Base-by-base conservation (phyloP, 2,329 filamentous ascomycete genomes). In the Zymoseptoria ardabiliae region DNA sequence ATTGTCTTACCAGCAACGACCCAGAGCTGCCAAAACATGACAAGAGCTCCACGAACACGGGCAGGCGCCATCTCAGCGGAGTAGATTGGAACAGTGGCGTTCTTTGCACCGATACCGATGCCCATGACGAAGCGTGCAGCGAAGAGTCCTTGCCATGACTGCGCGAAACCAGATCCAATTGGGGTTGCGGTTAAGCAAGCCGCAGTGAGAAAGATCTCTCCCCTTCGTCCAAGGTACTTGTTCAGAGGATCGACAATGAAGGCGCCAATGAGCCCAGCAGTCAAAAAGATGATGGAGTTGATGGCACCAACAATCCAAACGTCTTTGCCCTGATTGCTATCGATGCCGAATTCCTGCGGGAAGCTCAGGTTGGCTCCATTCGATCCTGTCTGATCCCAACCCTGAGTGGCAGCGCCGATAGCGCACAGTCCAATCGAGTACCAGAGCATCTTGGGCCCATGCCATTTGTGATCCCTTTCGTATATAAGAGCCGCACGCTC, bases 21-120 rank as follows among this genome's bases (percentile, higher is more conserved):
- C 83, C 85, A 88, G 72, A 88, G 79, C 74, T 92, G 87, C 89
- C 89, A 93, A 63, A 85, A 86, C 89, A 93, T 93, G 63, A 92
- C 88, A 19, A 94, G 78, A 7, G 87, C 76, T 6, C 85, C 85
- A 9, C 78, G 72, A 56, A 88, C 82, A 3, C 77, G 76, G 2
- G 78, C 71, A 2, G 73, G 74, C 65, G 85, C 80, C 56, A 72
- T 74, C 62, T 76, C 75, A 9, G 75, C 73, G 8, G 73, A 68
- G 57, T 72, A 76, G 55, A 77, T 72, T 0, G 77, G 77, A 0
- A 79, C 76, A 5, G 77, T 79, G 4, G 68, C 66, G 84, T 69
- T 70, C 60, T 73, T 73, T n/a, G 70, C 66, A 10, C 71, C 71
- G 41, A 73, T 73, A 6, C 71, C 71, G 52, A 94, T 83, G 9